Evolutionary conservation across 1,284 basidiomycete genomes (phyloP), one percentile per base, ranked within the genome.

Genomic region (Tylopilus orsonianus): DNA sequence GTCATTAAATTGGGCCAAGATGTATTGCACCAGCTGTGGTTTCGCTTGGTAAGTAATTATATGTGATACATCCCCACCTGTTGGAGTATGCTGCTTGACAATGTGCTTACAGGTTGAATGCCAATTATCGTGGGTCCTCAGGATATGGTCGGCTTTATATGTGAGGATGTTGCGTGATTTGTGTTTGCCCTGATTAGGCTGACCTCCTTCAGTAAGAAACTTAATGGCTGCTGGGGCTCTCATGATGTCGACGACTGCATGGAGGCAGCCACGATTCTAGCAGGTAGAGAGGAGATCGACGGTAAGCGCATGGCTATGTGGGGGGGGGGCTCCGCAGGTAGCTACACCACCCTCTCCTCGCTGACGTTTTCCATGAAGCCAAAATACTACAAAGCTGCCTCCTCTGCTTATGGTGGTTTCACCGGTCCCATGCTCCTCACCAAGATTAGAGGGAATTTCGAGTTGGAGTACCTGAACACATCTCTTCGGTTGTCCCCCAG

Each of bases 401-500:
- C 75, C 8, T 74, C 75, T 0, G 61, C 66, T 13, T 85, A 75
- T 53, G 83, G 83, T 0, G 50, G 56, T 5, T 68, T 86, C 16
- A 74, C 75, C 0, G 76, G 83, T 51, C 58, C 84, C 9, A 56
- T 56, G 2, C 61, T 62, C 4, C 69, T 85, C 18, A 71, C 67
- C 3, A 64, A 72, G 16, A 69, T 75, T 50, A 79, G 78, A 0
- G 84, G 87, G 64, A 86, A 86, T 59, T 85, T 86, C 41, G 80
- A 85, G 59, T 68, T 71, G 12, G 66, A 67, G 9, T 84, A 83
- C 54, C 56, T 75, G 42, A 65, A 71, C 36, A 71, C n/a, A 71
- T 43, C 71, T 87, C 2, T 57, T 87, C 6, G 83, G 83, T 46
- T 7, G 29, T 4, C 14, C 29, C 4, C 13, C 29, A 13, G 29